phyloP scores from a whole-genome alignment of 331 rosid genomes.

The Saraca asoca region DNA sequence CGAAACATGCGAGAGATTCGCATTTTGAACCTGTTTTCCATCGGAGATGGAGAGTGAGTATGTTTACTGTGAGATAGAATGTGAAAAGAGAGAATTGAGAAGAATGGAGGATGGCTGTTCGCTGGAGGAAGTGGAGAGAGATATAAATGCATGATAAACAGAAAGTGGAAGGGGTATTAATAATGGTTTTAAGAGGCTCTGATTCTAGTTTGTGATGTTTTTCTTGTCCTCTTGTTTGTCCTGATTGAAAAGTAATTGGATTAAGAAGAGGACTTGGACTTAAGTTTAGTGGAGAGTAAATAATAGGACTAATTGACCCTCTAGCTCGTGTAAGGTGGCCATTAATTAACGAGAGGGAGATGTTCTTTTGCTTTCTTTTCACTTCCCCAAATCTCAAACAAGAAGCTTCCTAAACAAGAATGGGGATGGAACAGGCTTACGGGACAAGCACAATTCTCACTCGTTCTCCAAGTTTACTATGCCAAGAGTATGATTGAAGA shows the following conservation, averaged over 20 bases:
- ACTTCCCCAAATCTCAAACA: too few species aligned
- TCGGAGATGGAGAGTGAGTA: constrained; percentile 26
- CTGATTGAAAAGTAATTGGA: constrained; percentile 9
- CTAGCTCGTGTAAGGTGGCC: too few species aligned
- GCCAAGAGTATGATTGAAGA: too few species aligned
- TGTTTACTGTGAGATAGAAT: not conserved
- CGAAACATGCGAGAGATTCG: constrained; percentile 86
- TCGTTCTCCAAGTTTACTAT: not conserved
- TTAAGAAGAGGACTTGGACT: too few species aligned
- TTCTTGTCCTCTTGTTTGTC: constrained; percentile 47
- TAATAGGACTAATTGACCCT: too few species aligned
- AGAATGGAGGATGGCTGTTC: constrained; percentile 24
- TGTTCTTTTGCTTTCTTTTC: too few species aligned
- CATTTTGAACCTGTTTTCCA: constrained; percentile 73
- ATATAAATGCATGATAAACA: constrained; percentile 51
- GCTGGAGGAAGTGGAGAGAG: constrained; percentile 1
- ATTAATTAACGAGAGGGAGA: too few species aligned
- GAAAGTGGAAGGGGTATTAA: constrained; percentile 41
- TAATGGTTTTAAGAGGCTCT: constrained; percentile 10
- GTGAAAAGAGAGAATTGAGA: not conserved
- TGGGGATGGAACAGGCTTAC: constrained; percentile 34
- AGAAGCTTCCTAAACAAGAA: constrained; percentile 26
- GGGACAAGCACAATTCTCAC: constrained; percentile 24
- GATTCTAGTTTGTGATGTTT: constrained; percentile 37
- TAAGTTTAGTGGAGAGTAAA: too few species aligned